Base-by-base conservation (phyloP, 305 asterid species). In the Lippia alba region DNA sequence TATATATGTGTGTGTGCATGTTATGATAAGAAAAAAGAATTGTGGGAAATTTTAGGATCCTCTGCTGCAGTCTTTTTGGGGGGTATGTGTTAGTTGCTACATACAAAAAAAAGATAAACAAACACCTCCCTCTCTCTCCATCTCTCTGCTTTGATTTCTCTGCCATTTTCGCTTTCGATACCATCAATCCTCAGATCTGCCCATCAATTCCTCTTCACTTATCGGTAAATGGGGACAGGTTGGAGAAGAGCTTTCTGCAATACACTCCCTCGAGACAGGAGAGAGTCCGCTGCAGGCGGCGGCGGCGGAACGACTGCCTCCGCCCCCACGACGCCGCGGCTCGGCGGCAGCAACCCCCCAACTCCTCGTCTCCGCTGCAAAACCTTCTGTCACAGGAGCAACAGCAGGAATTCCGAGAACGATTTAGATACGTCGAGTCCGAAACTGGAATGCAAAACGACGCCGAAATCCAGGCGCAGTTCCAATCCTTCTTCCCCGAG, bases 161-260 rank as follows among this genome's bases (percentile, higher is more conserved):
- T 67, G 62, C 41, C 12, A 12, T 56, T 20, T 56, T 32, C 15
- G 17, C 18, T n/a, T 49, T 49, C 19, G 4, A 49, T 49, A 49
- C 15, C 19, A 70, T 72, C 84, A 68, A 15, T 4, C 73, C 32
- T 66, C 78, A 73, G 81, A 83, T 77, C 83, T 75, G 62, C 46
- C 50, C 66, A 7, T 30, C 12, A 15, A 12, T 41, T 24, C 20
- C 10, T 54, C 3, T 4, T 40, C 12, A 2, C 6, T 39, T 24
- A 33, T 56, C 64, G 78, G 63, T 70, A 72, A 77, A 93, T 87
- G 96, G 99, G 94, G 14, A 87, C 85, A n/a, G 96, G 99, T 8
- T 94, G 99, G 99, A 88, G 97, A 67, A 91, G 83, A 77, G 98
- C 97, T 30, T 93, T 93, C 64, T 89, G 97, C 83, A 86, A 85